Evolutionary conservation across 192 early-diverging fungal species (phyloP), one percentile per base, ranked within the genome.

Genomic region (Linnemannia zychae): DNA sequence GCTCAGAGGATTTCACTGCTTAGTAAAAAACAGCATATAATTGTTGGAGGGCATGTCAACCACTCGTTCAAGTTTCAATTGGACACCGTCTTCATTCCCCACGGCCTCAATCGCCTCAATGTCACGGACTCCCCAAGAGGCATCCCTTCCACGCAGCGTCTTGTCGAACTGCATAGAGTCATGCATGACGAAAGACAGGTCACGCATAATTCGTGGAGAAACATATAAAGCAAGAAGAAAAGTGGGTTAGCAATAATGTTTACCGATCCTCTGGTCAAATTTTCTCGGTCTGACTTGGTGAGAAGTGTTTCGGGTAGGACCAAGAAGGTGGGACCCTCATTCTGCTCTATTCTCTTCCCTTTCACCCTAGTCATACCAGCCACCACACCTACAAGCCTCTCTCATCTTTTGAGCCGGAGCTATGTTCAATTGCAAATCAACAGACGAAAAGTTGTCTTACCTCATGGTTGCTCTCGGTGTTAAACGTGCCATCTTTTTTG

Each of bases 51-150:
- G 83, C 73, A 85, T 76, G 18, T 85, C 74, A 1, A 79, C 52
- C 0, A 79, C 49, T 44, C 49, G 50, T 7, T 74, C 78, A n/a
- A 79, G 77, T 34, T 36, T 76, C 74, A 85, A n/a, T 37, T 49
- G 31, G 36, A 65, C 74, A 16, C 79, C 83, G 1, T 76, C 34
- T 16, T 72, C 50, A 3, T 74, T 77, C 7, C n/a, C 75, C 0
- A 79, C 40, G 38, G 77, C 76, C 28, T 82, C 65, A 17, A 85
- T 76, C 37, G 75, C 77, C 37, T 85, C 83, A 24, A 85, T 76
- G 34, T 85, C 83, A 16, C 83, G 83, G 33, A 85, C 83, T 11
- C 83, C 83, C 83, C 77, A 85, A n/a, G 77, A 76, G 0, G 83
- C 63, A 73, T 85, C 78, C 15, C 70, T 67, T 24, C 65, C 74